phyloP scores from a whole-genome alignment of 805 yeast species.

The Cephaloascus albidus region DNA sequence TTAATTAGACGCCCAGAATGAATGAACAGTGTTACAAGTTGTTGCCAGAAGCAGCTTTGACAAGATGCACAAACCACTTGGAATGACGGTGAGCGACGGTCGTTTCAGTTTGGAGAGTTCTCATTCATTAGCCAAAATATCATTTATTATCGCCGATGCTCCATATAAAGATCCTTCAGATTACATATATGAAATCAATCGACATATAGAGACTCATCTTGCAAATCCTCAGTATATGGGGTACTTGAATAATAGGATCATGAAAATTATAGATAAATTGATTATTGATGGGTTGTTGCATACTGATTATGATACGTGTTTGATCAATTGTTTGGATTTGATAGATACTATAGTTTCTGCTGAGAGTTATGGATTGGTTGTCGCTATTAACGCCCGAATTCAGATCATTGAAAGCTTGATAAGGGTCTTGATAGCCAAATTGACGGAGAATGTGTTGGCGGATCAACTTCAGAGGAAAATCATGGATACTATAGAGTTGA shows the following conservation, averaged over 20 bases:
- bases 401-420: background rate
- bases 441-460: background rate
- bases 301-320: background rate
- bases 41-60: too few species aligned
- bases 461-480: background rate
- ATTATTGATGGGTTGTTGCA: constrained; percentile 1
- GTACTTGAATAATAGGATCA: background rate
- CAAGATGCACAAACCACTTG: too few species aligned
- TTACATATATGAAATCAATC: background rate
- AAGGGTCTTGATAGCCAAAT: background rate
- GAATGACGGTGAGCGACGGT: too few species aligned
- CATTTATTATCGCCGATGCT: background rate
- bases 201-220: background rate
- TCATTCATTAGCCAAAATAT: background rate
- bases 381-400: background rate
- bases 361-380: background rate
- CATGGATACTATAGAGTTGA: background rate
- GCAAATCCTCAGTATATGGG: background rate
- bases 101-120: too few species aligned
- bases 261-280: background rate
- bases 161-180: background rate
- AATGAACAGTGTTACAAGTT: too few species aligned
- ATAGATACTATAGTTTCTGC: background rate
- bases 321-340: background rate
- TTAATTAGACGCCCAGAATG: too few species aligned